Evolutionary conservation across 805 yeast genomes (phyloP), one percentile per base, ranked within the genome.

Genomic region (Metschnikowia shivogae): DNA sequence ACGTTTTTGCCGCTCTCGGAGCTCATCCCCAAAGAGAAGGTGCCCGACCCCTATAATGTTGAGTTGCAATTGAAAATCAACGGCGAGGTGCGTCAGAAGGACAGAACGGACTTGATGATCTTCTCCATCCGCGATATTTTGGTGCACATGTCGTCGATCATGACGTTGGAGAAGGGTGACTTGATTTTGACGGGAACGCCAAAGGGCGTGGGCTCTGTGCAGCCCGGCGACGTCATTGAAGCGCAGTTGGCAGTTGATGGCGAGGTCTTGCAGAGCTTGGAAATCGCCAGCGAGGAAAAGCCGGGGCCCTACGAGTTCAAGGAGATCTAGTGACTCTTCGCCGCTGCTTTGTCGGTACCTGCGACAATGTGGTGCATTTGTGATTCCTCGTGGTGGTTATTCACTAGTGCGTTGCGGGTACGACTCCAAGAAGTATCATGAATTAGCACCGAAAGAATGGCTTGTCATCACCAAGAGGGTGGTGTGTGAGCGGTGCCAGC

Each of bases 131-230:
- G 89, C 58, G 77, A 80, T 56, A 83, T 93, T 49, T 71, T 93
- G 49, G 76, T 86, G 44, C 79, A 84, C 42, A 85, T 90, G 81
- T 85, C 96, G 4, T 67, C 82, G n/a, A 82, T 88, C 56, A 92
- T 92, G 92, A 88, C 97, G 4, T 72, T 93, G 46, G 82, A 90
- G 57, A 82, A 87, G 43, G 97, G 97, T 27, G 99, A 93, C 60
- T 74, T 93, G 50, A 82, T 93, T 47, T 73, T 93, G 42, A 93
- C 99, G 1, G 99, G 99, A 13, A 93, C 99, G 1, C 99, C 99
- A 37, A 88, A 89, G 64, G 99, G 99, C 13, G 99, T 93, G n/a
- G 97, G 98, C 7, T 69, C 76, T 22, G 68, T 90, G 29, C 64
- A 63, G 5, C 86, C 95, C 0, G 98, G 97, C 8, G 98, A 93